Base-by-base conservation (phyloP, 2,329 filamentous ascomycete genomes). In the Meredithiella fracta region DNA sequence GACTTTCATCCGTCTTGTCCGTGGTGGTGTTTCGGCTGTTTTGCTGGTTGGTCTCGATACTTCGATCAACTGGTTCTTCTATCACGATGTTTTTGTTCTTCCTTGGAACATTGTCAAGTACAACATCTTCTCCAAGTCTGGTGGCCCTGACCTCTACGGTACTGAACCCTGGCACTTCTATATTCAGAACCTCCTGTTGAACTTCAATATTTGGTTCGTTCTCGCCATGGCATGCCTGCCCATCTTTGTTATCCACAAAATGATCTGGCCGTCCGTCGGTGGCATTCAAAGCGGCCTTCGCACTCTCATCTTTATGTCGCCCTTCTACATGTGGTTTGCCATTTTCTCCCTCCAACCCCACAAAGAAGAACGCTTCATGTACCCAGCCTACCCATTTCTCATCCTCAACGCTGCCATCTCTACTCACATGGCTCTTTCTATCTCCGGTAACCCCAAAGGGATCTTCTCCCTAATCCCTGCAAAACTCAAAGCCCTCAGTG, bases 361-460 rank as follows among this genome's bases (percentile, higher is more conserved):
- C 70, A 98, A 98, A 65, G 92, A 98, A 67, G 92, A 98, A 69
- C 78, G 92, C 5, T 98, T 98, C 72, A 97, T 98, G 90, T 98
- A 95, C 64, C 92, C 92, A 0, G 86, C 81, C 1, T 98, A 98
- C 64, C 92, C 92, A 1, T 88, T 91, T 60, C 74, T 98, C 38
- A 85, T 86, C 0, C 74, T 98, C 37, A 96, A 95, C 64, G 90
- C 90, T 2, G 86, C 91, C 7, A 77, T 96, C 54, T 79, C 86
- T 3, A 72, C 94, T 37, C 89, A 97, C 66, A 84, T 94, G 58
- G 64, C 94, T 1, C 74, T 97, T 15, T 75, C 81, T 11, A 82
- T 83, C 38, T 70, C 95, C 51, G 88, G 90, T 17, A 76, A 86
- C 59, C 80, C 83, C 0, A 80, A 76, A 62, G 78, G 78, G 0